Evolutionary conservation across 495 filamentous ascomycete genomes (phyloP), one percentile per base, ranked within the genome.

Genomic region (Parathielavia hyrcaniae): DNA sequence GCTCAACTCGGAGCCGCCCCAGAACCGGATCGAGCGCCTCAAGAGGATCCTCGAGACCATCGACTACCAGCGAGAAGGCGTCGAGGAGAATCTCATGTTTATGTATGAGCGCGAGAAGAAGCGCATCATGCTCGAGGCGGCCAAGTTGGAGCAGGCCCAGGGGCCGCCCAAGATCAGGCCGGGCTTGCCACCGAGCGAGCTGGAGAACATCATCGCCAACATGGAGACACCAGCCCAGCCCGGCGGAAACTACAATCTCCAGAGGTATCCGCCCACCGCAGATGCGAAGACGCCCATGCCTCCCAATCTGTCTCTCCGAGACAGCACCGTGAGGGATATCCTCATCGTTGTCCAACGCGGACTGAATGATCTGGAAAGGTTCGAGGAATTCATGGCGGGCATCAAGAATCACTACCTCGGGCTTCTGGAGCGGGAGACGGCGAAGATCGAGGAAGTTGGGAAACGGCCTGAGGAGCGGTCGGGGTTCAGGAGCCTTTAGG

Each of bases 71-170:
- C 66, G 71, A 12, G 61, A 65, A 1, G 63, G 60, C 12, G 71
- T 79, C 22, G 64, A 69, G 32, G 64, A 71, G 14, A 78, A 79
- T 57, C 72, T 79, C 23, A 46, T 76, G 11, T 67, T 62, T 49
- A 68, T 78, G 67, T 58, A 77, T 19, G 54, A 72, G 39, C 67
- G 68, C 12, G 73, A 75, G 47, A 73, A 71, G 55, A 56, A 63
- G 14, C 70, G 74, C 9, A 60, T 72, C 26, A 53, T 67, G 9
- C 49, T 85, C 65, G 80, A 81, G 38, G 73, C 82, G 4, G 70
- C 67, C 49, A 72, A 91, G 40, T 71, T 73, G 26, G 79, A 83
- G 36, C 82, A 83, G 10, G 82, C 87, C n/a, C 81, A 86, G 62
- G 81, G 82, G 11, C 40, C 40, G 22, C 39, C 50, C 12, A 48